Base-by-base conservation (phyloP, 2,329 filamentous ascomycete species). In the Apiospora marii region DNA sequence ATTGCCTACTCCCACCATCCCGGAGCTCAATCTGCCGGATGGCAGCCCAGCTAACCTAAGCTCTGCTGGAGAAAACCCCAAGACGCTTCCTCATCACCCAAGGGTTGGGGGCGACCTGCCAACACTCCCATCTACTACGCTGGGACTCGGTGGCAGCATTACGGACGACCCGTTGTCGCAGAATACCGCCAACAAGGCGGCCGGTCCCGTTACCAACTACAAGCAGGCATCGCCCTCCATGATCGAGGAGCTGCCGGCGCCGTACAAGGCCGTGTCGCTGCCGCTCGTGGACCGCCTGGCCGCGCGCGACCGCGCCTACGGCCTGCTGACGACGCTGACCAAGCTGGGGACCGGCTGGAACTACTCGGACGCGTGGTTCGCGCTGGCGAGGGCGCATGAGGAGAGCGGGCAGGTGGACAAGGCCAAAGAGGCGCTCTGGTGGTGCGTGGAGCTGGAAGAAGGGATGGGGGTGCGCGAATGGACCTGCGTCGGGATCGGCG, bases 401-500 rank as follows among this genome's bases (percentile, higher is more conserved):
- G 91, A 95, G 80, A 93, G 94, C 72, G 93, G 93, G 0, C 94
- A 98, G 84, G 83, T 90, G 1, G 93, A 96, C 49, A 97, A 96
- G 85, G 93, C 96, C 19, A 97, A 95, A 84, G 93, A 96, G 77
- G 94, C 95, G 67, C 87, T 98, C 8, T 98, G 96, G 96, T 98
- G 96, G 95, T 97, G 95, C 78, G 93, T 99, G 16, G 95, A 98
- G 83, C 86, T 99, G 43, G 96, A 98, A 81, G 96, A 99, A 80
- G 91, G 90, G 10, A 91, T 90, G 75, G 94, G 92, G 0, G 89
- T 98, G 68, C 90, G 96, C 72, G 88, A 90, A 73, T 98, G 96
- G 96, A 88, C 86, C 43, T 91, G 89, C 76, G 87, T 94, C 41
- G 91, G 89, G 4, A 87, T 87, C 69, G 90, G 91, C 27, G 88